Base-by-base conservation (phyloP, 352 stramenopile species). In the Saprolegnia diclina region DNA sequence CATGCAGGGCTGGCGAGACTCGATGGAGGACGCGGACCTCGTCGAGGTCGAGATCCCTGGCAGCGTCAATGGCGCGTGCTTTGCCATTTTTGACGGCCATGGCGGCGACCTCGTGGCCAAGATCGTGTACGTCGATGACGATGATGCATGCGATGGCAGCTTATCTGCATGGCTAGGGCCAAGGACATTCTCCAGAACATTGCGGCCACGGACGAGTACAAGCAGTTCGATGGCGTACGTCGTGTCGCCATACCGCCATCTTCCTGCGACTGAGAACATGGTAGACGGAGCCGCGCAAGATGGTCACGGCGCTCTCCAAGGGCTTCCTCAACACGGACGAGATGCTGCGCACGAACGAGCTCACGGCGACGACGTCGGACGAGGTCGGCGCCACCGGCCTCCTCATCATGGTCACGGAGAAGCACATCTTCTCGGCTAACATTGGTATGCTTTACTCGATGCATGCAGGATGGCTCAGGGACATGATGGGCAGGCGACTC, bases 1-100 rank as follows among this genome's bases (percentile, higher is more conserved):
- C 53, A 95, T 95, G 87, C 87, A 95, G 64, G 87, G 87, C 22
- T 95, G 87, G 87, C 82, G 87, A 29, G 84, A 92, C 56, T 79
- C 79, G 0, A 95, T 95, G 87, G 87, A 95, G 80, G 87, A 71
- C 37, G 52, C 65, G 10, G 65, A 71, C 21, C 35, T 71, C 18
- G 65, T 71, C 16, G 53, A 71, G 55, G 19, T 71, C 37, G 65
- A 71, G 14, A 66, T 71, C 37, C 65, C 53, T 18, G 65, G 56
- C 37, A 65, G 52, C 45, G 56, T 66, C 45, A 71, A 71, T 38
- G 56, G 53, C n/a, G 53, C 65, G 53, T 91, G 81, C 56, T 81
- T 95, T 53, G 87, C 79, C 21, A 82, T 95, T 38, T 95, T 95
- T 68, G 87, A 95, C 63, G 87, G 87, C 59, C 87, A 95, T 53